phyloP scores from a whole-genome alignment of 1,139 yeast species.

The Debaryomyces robertsiae region DNA sequence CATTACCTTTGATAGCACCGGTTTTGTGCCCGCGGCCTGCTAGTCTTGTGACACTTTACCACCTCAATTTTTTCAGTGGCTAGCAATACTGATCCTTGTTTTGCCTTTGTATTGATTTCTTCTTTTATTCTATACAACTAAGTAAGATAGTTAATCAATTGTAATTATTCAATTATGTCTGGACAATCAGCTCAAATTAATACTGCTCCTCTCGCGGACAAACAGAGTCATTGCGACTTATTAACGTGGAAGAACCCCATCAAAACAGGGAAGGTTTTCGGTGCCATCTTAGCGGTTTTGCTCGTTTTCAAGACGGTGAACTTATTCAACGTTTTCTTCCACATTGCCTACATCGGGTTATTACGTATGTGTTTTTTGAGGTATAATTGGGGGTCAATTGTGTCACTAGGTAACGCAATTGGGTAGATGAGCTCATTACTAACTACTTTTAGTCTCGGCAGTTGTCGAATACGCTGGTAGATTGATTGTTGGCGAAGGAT shows the following conservation, averaged over 20 bases:
- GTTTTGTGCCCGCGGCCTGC: conserved; percentile 9
- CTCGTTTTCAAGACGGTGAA: conserved; percentile 70
- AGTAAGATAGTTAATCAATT: conserved; percentile 4
- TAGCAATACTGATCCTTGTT: conserved; percentile 8
- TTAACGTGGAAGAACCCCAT: conserved; percentile 85
- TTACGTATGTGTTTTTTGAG: conserved; percentile 36
- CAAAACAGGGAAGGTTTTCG: conserved; percentile 77
- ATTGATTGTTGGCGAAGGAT: conserved; percentile 68
- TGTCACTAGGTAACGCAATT: neutral
- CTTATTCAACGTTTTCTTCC: conserved; percentile 68
- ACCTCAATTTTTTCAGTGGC: conserved; percentile 5
- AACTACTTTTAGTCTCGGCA: conserved; percentile 51
- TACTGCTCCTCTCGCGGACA: conserved; percentile 4
- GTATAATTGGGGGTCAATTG: neutral
- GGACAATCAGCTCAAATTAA: conserved; percentile 8
- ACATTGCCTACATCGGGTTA: conserved; percentile 48
- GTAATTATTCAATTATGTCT: conserved; percentile 9
- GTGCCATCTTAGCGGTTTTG: conserved; percentile 59
- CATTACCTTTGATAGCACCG: too few species aligned
- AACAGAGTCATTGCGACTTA: conserved; percentile 29
- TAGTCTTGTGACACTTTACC: conserved; percentile 10
- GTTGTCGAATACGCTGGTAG: conserved; percentile 71
- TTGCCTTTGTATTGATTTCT: conserved; percentile 6
- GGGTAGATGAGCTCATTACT: conserved; percentile 14
- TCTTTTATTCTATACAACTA: conserved; percentile 5